These are phyloP conservation scores for Russula ochroleuca DNA, from an alignment of 768 basidiomycete genomes.

Conservation along the genomic window DNA sequence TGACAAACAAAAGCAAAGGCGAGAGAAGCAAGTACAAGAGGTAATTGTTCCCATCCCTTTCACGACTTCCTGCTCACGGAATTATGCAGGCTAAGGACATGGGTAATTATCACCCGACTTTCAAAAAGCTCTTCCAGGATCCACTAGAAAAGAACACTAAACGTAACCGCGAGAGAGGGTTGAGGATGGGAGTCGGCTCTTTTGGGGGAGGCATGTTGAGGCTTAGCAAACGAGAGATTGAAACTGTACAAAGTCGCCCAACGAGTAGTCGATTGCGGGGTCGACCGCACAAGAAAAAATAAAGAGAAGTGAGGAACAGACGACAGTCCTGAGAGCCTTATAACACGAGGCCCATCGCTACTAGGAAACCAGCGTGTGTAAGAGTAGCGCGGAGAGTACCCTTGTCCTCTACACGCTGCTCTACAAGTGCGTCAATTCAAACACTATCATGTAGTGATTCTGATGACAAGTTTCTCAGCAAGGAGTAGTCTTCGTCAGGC, in stretches of 20 bases:
- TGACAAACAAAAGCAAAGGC: constrained; percentile 56
- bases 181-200: constrained; percentile 75
- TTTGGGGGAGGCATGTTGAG: constrained; percentile 66
- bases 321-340: neutral
- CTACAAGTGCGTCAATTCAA: neutral
- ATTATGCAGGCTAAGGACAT: constrained; percentile 65
- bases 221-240: constrained; percentile 59
- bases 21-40: constrained; percentile 59
- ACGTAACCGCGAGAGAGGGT: constrained; percentile 55
- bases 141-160: constrained; percentile 33
- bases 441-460: constrained; percentile 29
- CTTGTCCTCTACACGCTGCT: neutral
- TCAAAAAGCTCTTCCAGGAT: constrained; percentile 63
- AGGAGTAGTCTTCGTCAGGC: constrained; percentile 55
- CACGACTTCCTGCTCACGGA: constrained; percentile 2
- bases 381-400: neutral
- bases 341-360: neutral
- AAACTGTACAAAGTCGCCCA: constrained; percentile 33
- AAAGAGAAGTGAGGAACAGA: constrained; percentile 29
- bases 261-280: constrained; percentile 20
- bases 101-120: constrained; percentile 77
- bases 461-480: constrained; percentile 38
- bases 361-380: neutral
- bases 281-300: constrained; percentile 30
- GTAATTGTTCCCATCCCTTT: constrained; percentile 38